A percentile compares a stretch with the other conserved stretches of the same genome.
These are phyloP conservation scores for Spizellomyces sp. DNA, from an alignment of 192 early-diverging fungal species.

Conservation along the genomic window DNA sequence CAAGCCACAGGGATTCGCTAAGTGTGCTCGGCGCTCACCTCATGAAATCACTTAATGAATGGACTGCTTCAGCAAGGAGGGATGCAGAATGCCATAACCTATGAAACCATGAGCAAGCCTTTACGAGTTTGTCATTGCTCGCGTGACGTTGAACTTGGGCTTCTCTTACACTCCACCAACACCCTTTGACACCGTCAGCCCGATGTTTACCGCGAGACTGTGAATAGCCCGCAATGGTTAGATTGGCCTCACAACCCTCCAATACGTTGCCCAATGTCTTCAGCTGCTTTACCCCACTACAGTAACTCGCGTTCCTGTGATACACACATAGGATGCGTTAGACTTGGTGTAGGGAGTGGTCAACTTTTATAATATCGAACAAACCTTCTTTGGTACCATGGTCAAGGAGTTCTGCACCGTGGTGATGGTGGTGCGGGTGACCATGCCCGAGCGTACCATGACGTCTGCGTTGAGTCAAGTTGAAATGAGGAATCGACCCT, in stretches of 20 bases:
- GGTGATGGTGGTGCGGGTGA: constrained; percentile 22
- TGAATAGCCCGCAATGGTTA: background rate
- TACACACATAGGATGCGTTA: background rate
- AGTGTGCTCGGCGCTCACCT: constrained; percentile 38
- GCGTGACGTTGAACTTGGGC: background rate
- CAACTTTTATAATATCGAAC: background rate
- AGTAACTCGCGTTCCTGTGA: constrained; percentile 39
- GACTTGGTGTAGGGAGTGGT: background rate
- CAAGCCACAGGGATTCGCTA: background rate
- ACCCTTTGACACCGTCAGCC: constrained; percentile 40
- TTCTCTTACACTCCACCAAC: constrained; percentile 36
- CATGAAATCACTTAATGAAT: constrained; percentile 63
- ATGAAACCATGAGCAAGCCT: background rate
- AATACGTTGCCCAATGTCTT: background rate
- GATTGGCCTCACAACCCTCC: background rate
- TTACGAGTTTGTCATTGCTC: background rate
- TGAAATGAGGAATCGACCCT: too few relatives aligned
- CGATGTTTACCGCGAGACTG: constrained; percentile 39
- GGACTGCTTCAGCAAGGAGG: constrained; percentile 77
- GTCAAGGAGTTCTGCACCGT: constrained; percentile 17
- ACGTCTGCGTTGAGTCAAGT: too few relatives aligned
- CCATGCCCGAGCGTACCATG: constrained; percentile 2
- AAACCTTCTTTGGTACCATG: constrained; percentile 21
- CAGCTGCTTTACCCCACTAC: constrained; percentile 22
- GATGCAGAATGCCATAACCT: constrained; percentile 67